phyloP scores from a whole-genome alignment of 1,284 basidiomycete species.

The Hemileia vastatrix region DNA sequence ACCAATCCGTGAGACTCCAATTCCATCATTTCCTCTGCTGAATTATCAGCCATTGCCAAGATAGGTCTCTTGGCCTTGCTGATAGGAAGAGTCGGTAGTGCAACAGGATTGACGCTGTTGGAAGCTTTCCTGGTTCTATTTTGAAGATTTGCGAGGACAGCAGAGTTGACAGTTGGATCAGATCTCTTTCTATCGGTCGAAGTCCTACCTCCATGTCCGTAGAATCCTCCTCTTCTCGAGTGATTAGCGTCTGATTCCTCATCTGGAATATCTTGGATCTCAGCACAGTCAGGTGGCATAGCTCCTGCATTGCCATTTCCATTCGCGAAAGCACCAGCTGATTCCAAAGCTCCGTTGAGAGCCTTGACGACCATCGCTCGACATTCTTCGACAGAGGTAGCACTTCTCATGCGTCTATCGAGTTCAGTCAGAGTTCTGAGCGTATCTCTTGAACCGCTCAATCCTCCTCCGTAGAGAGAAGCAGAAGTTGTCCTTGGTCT shows the following conservation, averaged over 20 bases:
- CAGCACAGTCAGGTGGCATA: background rate
- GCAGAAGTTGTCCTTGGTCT: conserved; percentile 6
- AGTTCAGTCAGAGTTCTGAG: conserved; percentile 27
- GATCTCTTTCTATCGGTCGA: background rate
- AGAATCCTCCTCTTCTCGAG: background rate
- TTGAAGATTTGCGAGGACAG: background rate
- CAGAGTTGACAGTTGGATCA: background rate
- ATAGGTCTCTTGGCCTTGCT: background rate
- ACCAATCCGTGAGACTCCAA: conserved; percentile 23
- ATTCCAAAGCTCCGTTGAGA: conserved; percentile 10
- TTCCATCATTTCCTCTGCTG: conserved; percentile 11
- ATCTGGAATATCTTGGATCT: background rate
- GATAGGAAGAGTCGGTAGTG: background rate
- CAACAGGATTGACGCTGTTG: background rate
- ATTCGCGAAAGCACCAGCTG: background rate
- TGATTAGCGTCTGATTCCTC: background rate
- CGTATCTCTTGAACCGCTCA: conserved; percentile 2
- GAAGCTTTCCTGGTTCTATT: background rate
- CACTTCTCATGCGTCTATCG: conserved; percentile 31
- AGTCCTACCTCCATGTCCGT: background rate
- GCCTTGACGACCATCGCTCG: conserved; percentile 29
- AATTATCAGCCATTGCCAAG: conserved; percentile 23
- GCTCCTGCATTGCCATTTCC: background rate
- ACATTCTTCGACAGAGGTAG: conserved; percentile 34
- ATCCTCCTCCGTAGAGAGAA: background rate